Conservation (phyloP, 2,329 filamentous ascomycete species). For the Bipolaris sorokiniana region DNA sequence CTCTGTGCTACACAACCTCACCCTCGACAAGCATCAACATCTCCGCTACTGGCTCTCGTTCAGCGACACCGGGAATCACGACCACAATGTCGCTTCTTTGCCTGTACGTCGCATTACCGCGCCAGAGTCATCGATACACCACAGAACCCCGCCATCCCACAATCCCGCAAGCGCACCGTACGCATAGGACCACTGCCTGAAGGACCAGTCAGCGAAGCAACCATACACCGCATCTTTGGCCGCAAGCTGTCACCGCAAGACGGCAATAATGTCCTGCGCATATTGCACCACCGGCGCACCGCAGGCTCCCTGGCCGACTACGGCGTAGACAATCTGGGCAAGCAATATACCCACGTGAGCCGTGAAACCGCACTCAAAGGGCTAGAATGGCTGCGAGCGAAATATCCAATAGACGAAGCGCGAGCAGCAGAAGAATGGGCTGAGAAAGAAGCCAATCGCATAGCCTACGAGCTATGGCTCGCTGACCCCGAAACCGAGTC, state of each 20-base stretch:
- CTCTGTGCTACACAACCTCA: constrained; percentile 31
- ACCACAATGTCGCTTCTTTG: constrained; percentile 34
- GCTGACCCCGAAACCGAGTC: constrained; percentile 48
- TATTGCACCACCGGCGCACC: constrained; percentile 49
- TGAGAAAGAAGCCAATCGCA: constrained; percentile 47
- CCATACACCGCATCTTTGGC: constrained; percentile 43
- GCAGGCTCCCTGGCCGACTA: constrained; percentile 50
- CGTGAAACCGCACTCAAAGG: constrained; percentile 38
- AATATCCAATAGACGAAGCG: constrained; percentile 50
- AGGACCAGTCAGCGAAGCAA: constrained; percentile 33
- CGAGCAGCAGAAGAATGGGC: constrained; percentile 50
- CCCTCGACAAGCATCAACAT: constrained; percentile 23
- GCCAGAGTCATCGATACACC: constrained; percentile 37
- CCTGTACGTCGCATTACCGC: constrained; percentile 28
- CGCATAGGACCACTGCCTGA: constrained; percentile 41
- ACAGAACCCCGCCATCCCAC: constrained; percentile 27
- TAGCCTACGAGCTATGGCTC: constrained; percentile 48
- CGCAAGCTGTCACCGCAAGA: constrained; percentile 30
- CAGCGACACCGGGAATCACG: constrained; percentile 16
- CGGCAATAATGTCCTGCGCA: constrained; percentile 48
- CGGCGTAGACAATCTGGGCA: constrained; percentile 45
- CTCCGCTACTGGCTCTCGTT: constrained; percentile 33
- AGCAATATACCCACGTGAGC: constrained; percentile 36
- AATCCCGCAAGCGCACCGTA: constrained; percentile 38
- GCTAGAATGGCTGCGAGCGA: constrained; percentile 45